A percentile compares a stretch with the other conserved stretches of the same genome.
These are phyloP conservation scores for Cyberlindnera saturnus DNA, from an alignment of 805 yeast genomes.

Conservation along the genomic window DNA sequence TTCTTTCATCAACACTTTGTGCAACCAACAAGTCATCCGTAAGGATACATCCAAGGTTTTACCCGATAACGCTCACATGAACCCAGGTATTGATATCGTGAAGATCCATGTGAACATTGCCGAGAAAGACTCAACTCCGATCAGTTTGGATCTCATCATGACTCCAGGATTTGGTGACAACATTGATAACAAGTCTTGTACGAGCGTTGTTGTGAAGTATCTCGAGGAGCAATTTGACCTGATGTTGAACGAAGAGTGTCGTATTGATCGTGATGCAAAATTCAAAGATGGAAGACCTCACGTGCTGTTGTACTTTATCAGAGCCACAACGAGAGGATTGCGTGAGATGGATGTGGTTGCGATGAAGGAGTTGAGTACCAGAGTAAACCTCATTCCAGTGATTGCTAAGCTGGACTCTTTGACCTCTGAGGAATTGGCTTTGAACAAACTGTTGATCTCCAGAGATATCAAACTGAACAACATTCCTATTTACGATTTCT, in stretches of 20 bases:
- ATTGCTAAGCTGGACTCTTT: slow-evolving; percentile 76
- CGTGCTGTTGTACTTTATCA: slow-evolving; percentile 70
- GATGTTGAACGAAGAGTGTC: slow-evolving; percentile 67
- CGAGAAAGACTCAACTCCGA: slow-evolving; percentile 49
- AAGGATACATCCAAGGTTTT: slow-evolving; percentile 20
- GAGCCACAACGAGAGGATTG: slow-evolving; percentile 59
- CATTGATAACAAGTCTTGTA: slow-evolving; percentile 53
- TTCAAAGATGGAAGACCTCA: slow-evolving; percentile 72
- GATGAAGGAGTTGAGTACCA: slow-evolving; percentile 61
- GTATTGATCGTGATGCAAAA: slow-evolving; percentile 67
- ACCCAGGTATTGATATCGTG: slow-evolving; percentile 35
- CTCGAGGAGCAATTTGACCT: slow-evolving; percentile 68
- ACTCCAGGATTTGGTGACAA: slow-evolving; percentile 79
- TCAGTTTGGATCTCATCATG: slow-evolving; percentile 54
- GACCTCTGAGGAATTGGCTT: slow-evolving; percentile 54
- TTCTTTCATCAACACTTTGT: slow-evolving; percentile 64
- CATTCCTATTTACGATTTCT: slow-evolving; percentile 70
- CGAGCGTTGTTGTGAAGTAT: slow-evolving; percentile 46
- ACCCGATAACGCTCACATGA: slow-evolving; percentile 29
- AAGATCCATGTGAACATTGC: slow-evolving; percentile 48
- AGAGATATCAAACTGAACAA: slow-evolving; percentile 50
- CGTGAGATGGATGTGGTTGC: slow-evolving; percentile 68
- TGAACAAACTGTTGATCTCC: slow-evolving; percentile 47
- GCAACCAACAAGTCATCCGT: slow-evolving; percentile 41
- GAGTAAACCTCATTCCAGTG: slow-evolving; percentile 80